phyloP scores from a whole-genome alignment of 495 filamentous ascomycete genomes.

The Lichenothelia convexa region DNA sequence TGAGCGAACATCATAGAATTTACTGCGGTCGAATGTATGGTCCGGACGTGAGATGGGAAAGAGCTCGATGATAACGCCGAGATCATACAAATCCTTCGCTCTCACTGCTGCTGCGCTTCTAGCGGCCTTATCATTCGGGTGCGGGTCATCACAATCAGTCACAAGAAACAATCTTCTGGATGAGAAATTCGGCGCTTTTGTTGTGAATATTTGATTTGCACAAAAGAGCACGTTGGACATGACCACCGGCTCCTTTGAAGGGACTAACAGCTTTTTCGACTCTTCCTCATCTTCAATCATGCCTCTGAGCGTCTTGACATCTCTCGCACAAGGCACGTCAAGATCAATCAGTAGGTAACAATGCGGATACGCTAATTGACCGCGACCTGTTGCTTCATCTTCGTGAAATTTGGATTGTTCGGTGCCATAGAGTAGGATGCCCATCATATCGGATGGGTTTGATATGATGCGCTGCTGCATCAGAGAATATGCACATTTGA shows the following conservation, averaged over 20 bases:
- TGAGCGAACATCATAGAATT: slow-evolving; percentile 70
- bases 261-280: slow-evolving; percentile 43
- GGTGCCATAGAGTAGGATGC: slow-evolving; percentile 84
- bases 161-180: slow-evolving; percentile 87
- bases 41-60: slow-evolving; percentile 70
- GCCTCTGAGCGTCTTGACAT: slow-evolving; percentile 60
- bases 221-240: slow-evolving; percentile 91
- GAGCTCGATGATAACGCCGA: slow-evolving; percentile 81
- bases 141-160: slow-evolving; percentile 85
- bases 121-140: slow-evolving; percentile 46
- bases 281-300: slow-evolving; percentile 62
- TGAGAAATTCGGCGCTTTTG: slow-evolving; percentile 81
- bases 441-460: slow-evolving; percentile 94
- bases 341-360: slow-evolving; percentile 87
- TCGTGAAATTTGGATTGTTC: slow-evolving; percentile 66
- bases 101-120: slow-evolving; percentile 63
- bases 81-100: slow-evolving; percentile 88
- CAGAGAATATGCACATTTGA: slow-evolving; percentile 85
- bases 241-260: slow-evolving; percentile 44
- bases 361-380: slow-evolving; percentile 58
- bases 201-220: slow-evolving; percentile 92
- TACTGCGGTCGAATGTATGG: slow-evolving; percentile 61
- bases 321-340: slow-evolving; percentile 66
- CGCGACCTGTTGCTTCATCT: slow-evolving; percentile 34
- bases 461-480: slow-evolving; percentile 98